Conservation (phyloP, 768 basidiomycete species). For the Rhizopogon vinicolor region DNA sequence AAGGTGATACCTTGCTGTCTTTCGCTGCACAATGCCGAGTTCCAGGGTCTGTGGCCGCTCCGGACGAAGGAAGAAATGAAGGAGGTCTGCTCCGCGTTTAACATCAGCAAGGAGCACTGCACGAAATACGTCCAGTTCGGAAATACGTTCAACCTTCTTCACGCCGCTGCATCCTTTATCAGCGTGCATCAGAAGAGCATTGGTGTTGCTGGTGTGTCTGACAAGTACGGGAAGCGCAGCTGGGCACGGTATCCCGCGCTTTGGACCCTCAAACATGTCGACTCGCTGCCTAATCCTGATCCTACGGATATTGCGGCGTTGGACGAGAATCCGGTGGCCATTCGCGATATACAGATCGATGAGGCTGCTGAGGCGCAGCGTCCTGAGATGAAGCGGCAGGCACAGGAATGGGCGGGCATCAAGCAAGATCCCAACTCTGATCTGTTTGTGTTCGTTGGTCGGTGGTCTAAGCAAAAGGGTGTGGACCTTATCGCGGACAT, state of each 20-base stretch:
- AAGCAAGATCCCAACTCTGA: constrained; percentile 88
- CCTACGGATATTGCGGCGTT: constrained; percentile 92
- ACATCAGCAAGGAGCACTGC: constrained; percentile 94
- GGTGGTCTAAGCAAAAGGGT: constrained; percentile 98
- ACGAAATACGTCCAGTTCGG: constrained; percentile 98
- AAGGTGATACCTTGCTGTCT: constrained; percentile 88
- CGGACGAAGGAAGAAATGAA: constrained; percentile 98
- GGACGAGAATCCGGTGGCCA: constrained; percentile 69
- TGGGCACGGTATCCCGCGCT: constrained; percentile 97
- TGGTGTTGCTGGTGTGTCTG: constrained; percentile 94
- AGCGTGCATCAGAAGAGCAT: constrained; percentile 89
- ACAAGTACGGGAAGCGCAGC: constrained; percentile 95
- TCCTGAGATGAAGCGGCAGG: constrained; percentile 86
- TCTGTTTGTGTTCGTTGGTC: constrained; percentile 93
- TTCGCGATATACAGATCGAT: constrained; percentile 76
- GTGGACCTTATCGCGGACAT: constrained; percentile 97
- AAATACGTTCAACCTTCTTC: constrained; percentile 94
- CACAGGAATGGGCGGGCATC: constrained; percentile 94
- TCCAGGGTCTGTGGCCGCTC: constrained; percentile 95
- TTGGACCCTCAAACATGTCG: constrained; percentile 94
- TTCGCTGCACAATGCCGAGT: constrained; percentile 95
- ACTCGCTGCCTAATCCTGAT: constrained; percentile 92
- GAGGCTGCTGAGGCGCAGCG: constrained; percentile 81
- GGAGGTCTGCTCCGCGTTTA: constrained; percentile 97
- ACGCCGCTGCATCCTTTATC: constrained; percentile 91